Percentiles rank a stretch among this genome's conserved stretches.
These are phyloP conservation scores for Laburnicola sp. DNA, from an alignment of 2,329 filamentous ascomycete genomes.

Conservation along the genomic window DNA sequence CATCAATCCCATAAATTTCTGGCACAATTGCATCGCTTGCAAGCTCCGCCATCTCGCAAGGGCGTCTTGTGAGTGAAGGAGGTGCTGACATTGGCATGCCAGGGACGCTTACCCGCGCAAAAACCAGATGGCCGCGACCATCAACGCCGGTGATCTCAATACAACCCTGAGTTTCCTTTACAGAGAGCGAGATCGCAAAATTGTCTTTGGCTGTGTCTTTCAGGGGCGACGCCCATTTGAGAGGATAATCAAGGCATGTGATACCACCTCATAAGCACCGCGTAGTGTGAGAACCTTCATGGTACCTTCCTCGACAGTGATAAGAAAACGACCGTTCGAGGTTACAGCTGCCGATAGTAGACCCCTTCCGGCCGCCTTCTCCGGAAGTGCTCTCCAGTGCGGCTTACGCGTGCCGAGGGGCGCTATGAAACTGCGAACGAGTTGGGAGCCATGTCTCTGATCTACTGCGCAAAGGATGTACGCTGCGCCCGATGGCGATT, in stretches of 20 bases:
- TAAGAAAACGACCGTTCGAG: conserved; percentile 20
- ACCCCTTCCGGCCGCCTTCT: conserved; percentile 11
- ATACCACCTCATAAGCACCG: conserved; percentile 15
- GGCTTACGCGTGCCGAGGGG: conserved; percentile 12
- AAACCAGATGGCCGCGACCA: conserved; percentile 18
- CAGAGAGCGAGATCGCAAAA: conserved; percentile 18
- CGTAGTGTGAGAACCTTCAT: conserved; percentile 20
- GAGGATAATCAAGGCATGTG: conserved; percentile 11
- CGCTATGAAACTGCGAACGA: conserved; percentile 21
- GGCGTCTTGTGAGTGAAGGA: not conserved
- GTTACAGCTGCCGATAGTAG: conserved; percentile 18
- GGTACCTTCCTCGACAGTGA: conserved; percentile 17
- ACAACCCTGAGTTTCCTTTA: conserved; percentile 17
- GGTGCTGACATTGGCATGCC: conserved; percentile 13
- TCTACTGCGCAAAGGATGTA: conserved; percentile 26
- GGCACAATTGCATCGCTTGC: not conserved
- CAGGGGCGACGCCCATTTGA: conserved; percentile 15
- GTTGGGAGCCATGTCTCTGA: conserved; percentile 20
- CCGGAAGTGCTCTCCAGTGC: conserved; percentile 14
- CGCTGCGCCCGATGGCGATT: conserved; percentile 17
- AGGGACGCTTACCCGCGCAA: conserved; percentile 18
- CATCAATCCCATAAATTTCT: not conserved
- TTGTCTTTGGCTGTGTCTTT: conserved; percentile 5
- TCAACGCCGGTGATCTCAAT: conserved; percentile 25
- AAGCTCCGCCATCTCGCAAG: not conserved